Evolutionary conservation across 208 protist species (phyloP).

Genomic region (Leishmania major): DNA sequence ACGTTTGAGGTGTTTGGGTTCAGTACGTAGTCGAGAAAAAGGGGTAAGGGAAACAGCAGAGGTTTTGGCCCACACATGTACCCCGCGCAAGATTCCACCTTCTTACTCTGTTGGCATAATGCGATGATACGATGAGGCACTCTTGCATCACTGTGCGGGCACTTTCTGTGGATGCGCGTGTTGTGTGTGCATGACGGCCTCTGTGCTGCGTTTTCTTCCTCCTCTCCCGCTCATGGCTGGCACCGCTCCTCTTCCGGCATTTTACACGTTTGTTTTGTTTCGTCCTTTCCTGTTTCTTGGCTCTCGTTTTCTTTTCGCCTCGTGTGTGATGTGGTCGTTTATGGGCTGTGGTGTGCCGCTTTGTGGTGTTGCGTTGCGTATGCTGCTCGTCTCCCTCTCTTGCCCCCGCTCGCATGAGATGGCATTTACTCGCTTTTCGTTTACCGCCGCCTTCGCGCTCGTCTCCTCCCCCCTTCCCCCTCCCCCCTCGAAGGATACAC

Average conservation of each 20-base stretch:
- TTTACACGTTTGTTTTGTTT: background rate
- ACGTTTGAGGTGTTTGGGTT: constrained; percentile 85
- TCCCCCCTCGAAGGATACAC: no score
- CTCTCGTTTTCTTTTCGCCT: background rate
- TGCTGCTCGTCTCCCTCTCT: background rate
- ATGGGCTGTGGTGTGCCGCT: background rate
- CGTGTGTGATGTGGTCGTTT: background rate
- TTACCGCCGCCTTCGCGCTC: background rate
- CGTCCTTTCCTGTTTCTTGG: background rate
- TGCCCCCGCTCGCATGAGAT: background rate
- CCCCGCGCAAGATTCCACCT: background rate
- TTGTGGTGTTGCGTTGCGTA: background rate
- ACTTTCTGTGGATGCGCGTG: background rate
- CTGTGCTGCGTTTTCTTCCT: background rate
- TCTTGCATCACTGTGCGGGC: background rate
- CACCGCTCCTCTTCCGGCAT: constrained; percentile 1
- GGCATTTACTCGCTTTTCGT: no score
- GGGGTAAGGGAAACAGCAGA: background rate
- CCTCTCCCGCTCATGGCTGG: background rate
- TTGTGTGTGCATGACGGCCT: background rate
- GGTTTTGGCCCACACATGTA: background rate
- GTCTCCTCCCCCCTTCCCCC: background rate
- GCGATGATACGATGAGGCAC: background rate
- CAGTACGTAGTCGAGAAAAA: constrained; percentile 29
- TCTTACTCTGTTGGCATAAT: background rate